Conservation (phyloP, 768 basidiomycete genomes). For the Naganishia randhawae region DNA sequence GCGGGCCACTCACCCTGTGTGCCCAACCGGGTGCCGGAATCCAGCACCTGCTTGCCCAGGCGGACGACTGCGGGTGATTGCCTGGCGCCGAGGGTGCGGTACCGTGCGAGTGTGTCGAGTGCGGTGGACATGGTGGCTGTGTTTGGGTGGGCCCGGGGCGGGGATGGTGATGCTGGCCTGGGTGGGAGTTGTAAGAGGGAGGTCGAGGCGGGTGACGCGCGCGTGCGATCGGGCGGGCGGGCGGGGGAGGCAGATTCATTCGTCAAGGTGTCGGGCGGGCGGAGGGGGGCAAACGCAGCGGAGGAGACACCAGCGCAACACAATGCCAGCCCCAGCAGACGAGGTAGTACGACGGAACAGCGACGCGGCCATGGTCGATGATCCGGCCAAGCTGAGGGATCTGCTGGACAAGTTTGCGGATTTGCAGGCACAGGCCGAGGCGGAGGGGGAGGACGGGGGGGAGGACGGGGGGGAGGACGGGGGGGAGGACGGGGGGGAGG, state of each 20-base stretch:
- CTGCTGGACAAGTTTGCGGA: conserved; percentile 41
- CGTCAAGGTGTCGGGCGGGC: too few species aligned
- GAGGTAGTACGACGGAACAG: too few species aligned
- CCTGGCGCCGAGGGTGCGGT: conserved; percentile 42
- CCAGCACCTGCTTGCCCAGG: conserved; percentile 36
- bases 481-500: conserved; percentile 24
- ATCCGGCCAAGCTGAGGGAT: conserved; percentile 29
- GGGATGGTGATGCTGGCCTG: not conserved
- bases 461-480: conserved; percentile 36
- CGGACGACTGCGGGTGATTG: conserved; percentile 45
- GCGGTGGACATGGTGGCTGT: conserved; percentile 6
- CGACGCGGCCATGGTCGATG: conserved; percentile 2
- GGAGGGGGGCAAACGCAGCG: too few species aligned
- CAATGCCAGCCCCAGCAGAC: too few species aligned
- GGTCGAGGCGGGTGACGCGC: not conserved
- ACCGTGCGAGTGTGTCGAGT: conserved; percentile 39
- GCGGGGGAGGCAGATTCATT: not conserved
- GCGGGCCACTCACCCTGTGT: conserved; percentile 39
- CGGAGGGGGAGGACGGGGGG: conserved; percentile 35
- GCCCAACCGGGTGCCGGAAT: conserved; percentile 25
- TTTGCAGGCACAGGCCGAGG: conserved; percentile 26
- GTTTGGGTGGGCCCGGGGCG: not conserved
- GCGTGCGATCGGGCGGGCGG: not conserved
- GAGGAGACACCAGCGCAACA: too few species aligned
- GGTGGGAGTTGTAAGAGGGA: not conserved